phyloP scores from a whole-genome alignment of 768 basidiomycete species.

The Gymnopilus junonius region DNA sequence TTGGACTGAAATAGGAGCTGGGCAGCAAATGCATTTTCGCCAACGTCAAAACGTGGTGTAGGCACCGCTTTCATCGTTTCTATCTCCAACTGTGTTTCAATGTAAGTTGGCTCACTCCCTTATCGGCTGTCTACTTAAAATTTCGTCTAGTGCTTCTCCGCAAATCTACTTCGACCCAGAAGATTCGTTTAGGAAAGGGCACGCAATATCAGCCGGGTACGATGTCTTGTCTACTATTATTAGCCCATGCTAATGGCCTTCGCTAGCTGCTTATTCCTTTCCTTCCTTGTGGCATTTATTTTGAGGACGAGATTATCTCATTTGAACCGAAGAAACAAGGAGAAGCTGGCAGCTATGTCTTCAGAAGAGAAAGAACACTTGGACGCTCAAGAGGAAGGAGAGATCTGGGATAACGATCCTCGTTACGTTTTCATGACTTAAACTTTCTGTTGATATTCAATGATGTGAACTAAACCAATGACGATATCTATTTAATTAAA shows the following conservation, averaged over 20 bases:
- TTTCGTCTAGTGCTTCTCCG: constrained; percentile 48
- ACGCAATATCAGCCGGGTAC: constrained; percentile 59
- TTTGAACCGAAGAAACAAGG: constrained; percentile 45
- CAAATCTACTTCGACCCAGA: constrained; percentile 61
- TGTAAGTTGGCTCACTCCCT: constrained; percentile 34
- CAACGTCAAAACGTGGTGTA: constrained; percentile 62
- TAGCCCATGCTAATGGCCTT: not conserved
- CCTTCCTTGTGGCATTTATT: constrained; percentile 45
- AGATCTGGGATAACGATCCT: constrained; percentile 55
- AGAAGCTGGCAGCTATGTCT: constrained; percentile 26
- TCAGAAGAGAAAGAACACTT: constrained; percentile 33
- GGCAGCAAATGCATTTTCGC: constrained; percentile 62
- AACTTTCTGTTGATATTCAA: not conserved
- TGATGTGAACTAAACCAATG: not conserved
- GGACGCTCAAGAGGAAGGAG: constrained; percentile 27
- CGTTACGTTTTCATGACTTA: constrained; percentile 58
- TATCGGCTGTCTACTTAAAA: not conserved
- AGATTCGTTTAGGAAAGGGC: constrained; percentile 54
- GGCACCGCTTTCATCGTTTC: constrained; percentile 66
- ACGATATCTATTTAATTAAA: not conserved
- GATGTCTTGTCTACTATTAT: constrained; percentile 4
- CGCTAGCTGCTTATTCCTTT: constrained; percentile 46
- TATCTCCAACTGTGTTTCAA: constrained; percentile 60
- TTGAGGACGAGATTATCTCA: constrained; percentile 47
- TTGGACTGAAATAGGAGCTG: constrained; percentile 49